phyloP scores from a whole-genome alignment of 2,329 filamentous ascomycete genomes.

The Teratosphaeria gauchensis region DNA sequence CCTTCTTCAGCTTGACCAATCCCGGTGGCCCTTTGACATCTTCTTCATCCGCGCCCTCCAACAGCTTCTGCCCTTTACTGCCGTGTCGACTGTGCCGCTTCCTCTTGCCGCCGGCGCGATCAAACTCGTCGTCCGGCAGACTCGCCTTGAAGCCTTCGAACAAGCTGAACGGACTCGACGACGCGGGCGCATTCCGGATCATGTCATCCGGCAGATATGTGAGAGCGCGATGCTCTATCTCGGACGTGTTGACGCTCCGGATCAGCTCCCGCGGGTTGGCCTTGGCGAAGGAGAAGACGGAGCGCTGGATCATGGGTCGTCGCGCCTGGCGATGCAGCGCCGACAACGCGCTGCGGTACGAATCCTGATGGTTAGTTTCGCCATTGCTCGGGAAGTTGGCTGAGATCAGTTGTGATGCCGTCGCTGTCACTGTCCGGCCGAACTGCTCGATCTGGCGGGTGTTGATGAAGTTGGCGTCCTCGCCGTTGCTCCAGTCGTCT shows the following conservation, averaged over 20 bases:
- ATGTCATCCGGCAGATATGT: slow-evolving; percentile 85
- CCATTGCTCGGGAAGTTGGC: slow-evolving; percentile 29
- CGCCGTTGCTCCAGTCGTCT: background rate
- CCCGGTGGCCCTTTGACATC: slow-evolving; percentile 54
- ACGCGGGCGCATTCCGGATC: slow-evolving; percentile 77
- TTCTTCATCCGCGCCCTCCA: slow-evolving; percentile 46
- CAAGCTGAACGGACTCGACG: slow-evolving; percentile 76
- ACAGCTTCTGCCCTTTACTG: slow-evolving; percentile 65
- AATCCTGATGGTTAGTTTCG: slow-evolving; percentile 28
- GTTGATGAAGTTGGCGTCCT: slow-evolving; percentile 17
- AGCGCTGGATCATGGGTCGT: slow-evolving; percentile 73
- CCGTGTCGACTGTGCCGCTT: slow-evolving; percentile 58
- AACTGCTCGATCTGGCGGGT: slow-evolving; percentile 75
- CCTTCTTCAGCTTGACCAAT: slow-evolving; percentile 65
- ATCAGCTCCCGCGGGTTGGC: slow-evolving; percentile 91
- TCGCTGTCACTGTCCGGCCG: slow-evolving; percentile 60
- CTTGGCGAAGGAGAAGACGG: slow-evolving; percentile 81
- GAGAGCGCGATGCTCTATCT: slow-evolving; percentile 90
- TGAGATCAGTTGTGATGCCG: slow-evolving; percentile 75
- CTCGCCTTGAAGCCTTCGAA: slow-evolving; percentile 95
- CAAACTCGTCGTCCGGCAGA: slow-evolving; percentile 51
- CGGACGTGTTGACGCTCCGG: slow-evolving; percentile 81
- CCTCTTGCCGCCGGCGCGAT: slow-evolving; percentile 39
- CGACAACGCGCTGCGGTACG: slow-evolving; percentile 80
- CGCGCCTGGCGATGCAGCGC: slow-evolving; percentile 85